Evolutionary conservation across 768 basidiomycete species (phyloP), one percentile per base, ranked within the genome.

Genomic region (Steccherinum ochraceum): DNA sequence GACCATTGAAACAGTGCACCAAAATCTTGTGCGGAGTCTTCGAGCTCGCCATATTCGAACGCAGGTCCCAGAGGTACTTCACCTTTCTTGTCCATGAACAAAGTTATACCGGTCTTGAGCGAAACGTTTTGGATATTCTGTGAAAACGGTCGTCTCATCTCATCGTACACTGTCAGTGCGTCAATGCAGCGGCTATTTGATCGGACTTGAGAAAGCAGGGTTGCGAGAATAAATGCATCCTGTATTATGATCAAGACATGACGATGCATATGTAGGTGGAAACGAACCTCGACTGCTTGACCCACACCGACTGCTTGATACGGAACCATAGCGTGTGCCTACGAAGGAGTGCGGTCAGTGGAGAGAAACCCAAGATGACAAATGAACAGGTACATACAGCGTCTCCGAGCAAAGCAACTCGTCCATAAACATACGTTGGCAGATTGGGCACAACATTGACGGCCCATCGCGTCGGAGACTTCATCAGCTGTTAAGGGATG

Each of bases 401-500:
- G 40, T 67, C 66, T 0, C 64, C 66, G 1, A 67, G 4, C 3
- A 67, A 50, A 2, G 60, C 62, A 2, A 64, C 61, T 1, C 56
- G 49, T 2, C 58, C 63, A 24, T 53, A 39, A 1, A 59, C 57
- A 51, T 60, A 66, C 1, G 57, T 57, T 1, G 60, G 61, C n/a
- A 67, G 49, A 0, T 65, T 62, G 21, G 54, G 56, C 12, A 69
- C 21, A 23, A 62, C 58, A 45, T 65, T 59, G 10, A 70, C 56
- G 3, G 61, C 65, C 69, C 69, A 69, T 48, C 60, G 58, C 18
- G 63, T 61, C 3, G 65, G 59, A 23, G 56, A 57, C 12, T 63
- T 52, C 41, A 64, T 60, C 24, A 55, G 56, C 66, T 69, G 41
- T n/a, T n/a, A n/a, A 25, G 12, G 21, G 20, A 19, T 20, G 41